Percentiles rank a stretch among this genome's conserved stretches.
phyloP scores from a whole-genome alignment of 2,329 filamentous ascomycete species.

The Stemphylium lycopersici region DNA sequence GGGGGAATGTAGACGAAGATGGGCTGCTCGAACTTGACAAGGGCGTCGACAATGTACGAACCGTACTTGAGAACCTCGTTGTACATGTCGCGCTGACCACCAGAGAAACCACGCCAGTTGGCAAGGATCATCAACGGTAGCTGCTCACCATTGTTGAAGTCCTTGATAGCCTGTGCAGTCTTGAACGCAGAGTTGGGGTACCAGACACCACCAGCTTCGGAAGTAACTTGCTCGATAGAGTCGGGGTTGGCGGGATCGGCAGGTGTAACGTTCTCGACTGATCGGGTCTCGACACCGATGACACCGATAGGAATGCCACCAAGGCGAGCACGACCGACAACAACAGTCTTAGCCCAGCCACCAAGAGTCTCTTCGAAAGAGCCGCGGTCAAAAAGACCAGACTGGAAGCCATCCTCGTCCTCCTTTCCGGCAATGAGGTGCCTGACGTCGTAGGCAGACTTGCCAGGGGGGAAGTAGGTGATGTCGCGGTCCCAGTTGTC shows the following conservation, averaged over 20 bases:
- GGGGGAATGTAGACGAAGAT: conserved; percentile 99
- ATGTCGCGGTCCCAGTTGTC: conserved; percentile 95
- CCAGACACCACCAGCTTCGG: conserved; percentile 98
- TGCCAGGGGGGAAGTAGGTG: conserved; percentile 77
- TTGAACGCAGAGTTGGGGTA: conserved; percentile 99
- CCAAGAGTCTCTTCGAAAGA: conserved; percentile 97
- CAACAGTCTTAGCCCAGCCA: conserved; percentile 96
- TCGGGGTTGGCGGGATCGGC: conserved; percentile 98
- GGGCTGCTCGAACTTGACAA: conserved; percentile 98
- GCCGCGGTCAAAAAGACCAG: conserved; percentile 93
- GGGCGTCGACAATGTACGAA: conserved; percentile 97
- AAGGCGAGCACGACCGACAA: conserved; percentile 93
- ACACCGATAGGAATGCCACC: conserved; percentile 98
- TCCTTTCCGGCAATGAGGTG: conserved; percentile 91
- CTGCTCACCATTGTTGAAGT: conserved; percentile 99
- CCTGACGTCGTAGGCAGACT: conserved; percentile 88
- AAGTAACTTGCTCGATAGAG: conserved; percentile 92
- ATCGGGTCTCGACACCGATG: conserved; percentile 93
- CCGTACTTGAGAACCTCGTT: conserved; percentile 99
- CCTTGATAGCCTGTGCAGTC: conserved; percentile 96
- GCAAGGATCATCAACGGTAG: conserved; percentile 98
- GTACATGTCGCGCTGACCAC: conserved; percentile 99
- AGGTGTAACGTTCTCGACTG: conserved; percentile 94
- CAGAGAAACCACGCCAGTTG: conserved; percentile 99
- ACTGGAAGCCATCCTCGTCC: conserved; percentile 82